A percentile compares a stretch with the other conserved stretches of the same genome.
These are phyloP conservation scores for Penicillium sp. DNA, from an alignment of 2,329 filamentous ascomycete species.

Conservation along the genomic window DNA sequence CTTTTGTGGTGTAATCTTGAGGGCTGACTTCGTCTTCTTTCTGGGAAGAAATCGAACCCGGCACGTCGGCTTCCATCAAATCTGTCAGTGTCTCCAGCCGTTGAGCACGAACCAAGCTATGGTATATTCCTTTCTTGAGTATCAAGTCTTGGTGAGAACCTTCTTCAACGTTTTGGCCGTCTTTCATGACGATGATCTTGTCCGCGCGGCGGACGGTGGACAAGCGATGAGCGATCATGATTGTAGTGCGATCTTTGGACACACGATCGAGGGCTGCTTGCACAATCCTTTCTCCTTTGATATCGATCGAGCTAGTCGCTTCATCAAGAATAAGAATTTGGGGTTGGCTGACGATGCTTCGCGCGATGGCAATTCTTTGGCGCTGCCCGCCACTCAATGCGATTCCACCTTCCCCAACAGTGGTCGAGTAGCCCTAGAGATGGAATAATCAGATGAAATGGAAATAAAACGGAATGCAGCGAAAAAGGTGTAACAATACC, in stretches of 20 bases:
- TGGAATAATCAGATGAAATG: too few relatives aligned
- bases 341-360: slow-evolving; percentile 77
- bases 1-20: too few relatives aligned
- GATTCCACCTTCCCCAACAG: slow-evolving; percentile 66
- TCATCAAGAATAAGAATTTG: slow-evolving; percentile 86
- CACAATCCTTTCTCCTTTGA: slow-evolving; percentile 81
- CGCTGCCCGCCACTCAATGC: slow-evolving; percentile 88
- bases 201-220: slow-evolving; percentile 47
- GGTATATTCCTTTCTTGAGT: neutral
- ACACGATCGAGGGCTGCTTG: slow-evolving; percentile 78
- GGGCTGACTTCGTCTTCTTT: too few relatives aligned
- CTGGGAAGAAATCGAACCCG: too few relatives aligned
- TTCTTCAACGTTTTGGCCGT: slow-evolving; percentile 46
- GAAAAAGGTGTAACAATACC: too few relatives aligned
- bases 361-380: slow-evolving; percentile 83
- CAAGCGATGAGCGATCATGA: slow-evolving; percentile 48
- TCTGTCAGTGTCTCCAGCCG: too few relatives aligned
- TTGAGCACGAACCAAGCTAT: neutral
- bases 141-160: slow-evolving; percentile 45
- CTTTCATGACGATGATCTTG: slow-evolving; percentile 48
- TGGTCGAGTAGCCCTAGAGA: neutral
- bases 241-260: slow-evolving; percentile 52
- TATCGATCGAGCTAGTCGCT: slow-evolving; percentile 84
- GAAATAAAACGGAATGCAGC: too few relatives aligned
- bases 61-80: too few relatives aligned